phyloP scores from a whole-genome alignment of 163 green algal species.

The Chlamydomonas reinhardtii region DNA sequence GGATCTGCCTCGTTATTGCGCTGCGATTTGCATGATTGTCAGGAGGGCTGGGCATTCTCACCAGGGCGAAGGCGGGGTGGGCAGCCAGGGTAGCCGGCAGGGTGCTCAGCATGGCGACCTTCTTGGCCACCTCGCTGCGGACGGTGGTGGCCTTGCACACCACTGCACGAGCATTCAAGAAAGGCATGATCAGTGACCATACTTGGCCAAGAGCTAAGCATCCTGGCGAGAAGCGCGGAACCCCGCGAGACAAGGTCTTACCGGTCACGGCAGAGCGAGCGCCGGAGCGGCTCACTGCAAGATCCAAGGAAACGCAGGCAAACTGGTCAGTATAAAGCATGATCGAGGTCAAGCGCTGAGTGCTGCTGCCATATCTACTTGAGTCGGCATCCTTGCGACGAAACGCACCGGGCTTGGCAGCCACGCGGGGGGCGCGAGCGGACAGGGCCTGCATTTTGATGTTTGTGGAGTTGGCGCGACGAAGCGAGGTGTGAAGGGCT shows the following conservation, averaged over 20 bases:
- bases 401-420: constrained; percentile 48
- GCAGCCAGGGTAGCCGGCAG: constrained; percentile 76
- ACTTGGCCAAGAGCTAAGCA: too few species aligned
- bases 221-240: too few species aligned
- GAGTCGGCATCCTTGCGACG: background rate
- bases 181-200: too few species aligned
- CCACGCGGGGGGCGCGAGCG: constrained; percentile 42
- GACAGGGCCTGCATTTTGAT: constrained; percentile 50
- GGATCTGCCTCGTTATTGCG: background rate
- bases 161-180: constrained; percentile 53
- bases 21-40: background rate
- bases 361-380: background rate
- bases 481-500: too few species aligned
- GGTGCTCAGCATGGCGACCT: constrained; percentile 70
- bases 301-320: background rate
- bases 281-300: constrained; percentile 45
- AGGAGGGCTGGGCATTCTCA: constrained; percentile 55
- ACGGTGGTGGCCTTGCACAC: constrained; percentile 75
- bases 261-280: constrained; percentile 37
- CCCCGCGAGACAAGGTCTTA: background rate
- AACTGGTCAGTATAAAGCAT: background rate
- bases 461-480: too few species aligned
- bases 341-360: background rate
- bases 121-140: constrained; percentile 65
- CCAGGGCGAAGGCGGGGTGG: constrained; percentile 84